Evolutionary conservation across 805 yeast genomes (phyloP).

Genomic region (Tetrapisispora namnaoensis): DNA sequence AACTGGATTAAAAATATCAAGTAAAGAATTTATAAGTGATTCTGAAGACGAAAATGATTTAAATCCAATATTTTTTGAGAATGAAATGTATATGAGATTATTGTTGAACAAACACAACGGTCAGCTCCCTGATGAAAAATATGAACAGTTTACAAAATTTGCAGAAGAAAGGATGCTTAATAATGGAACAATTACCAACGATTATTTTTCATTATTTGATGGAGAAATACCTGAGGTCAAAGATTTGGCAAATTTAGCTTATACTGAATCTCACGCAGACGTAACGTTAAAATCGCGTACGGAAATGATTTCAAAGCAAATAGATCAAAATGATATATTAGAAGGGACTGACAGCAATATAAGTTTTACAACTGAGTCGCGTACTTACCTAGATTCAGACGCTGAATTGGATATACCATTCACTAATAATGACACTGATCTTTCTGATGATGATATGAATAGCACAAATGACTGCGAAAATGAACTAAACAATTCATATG

Average conservation of each 20-base stretch:
- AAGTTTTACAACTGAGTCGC: neutral
- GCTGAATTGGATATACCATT: neutral
- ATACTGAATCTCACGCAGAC: constrained; percentile 9
- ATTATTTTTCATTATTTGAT: constrained; percentile 22
- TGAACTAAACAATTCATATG: neutral
- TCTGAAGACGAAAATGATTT: constrained; percentile 20
- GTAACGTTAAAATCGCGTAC: constrained; percentile 10
- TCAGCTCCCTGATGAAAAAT: constrained; percentile 17
- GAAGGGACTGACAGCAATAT: neutral
- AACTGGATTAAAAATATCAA: constrained; percentile 10
- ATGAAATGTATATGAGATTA: constrained; percentile 28
- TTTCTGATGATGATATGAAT: constrained; percentile 22
- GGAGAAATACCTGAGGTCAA: constrained; percentile 18
- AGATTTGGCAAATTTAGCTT: constrained; percentile 1
- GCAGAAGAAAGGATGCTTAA: constrained; percentile 21
- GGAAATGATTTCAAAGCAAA: neutral
- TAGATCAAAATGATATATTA: neutral
- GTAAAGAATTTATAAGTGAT: constrained; percentile 27
- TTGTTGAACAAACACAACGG: constrained; percentile 23
- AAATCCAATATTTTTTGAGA: constrained; percentile 26
- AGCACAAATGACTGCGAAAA: neutral
- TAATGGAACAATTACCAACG: constrained; percentile 11
- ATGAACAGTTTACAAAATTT: constrained; percentile 18
- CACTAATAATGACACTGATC: neutral
- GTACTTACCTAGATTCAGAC: neutral